phyloP scores from a whole-genome alignment of 2,329 filamentous ascomycete species.

The Didymellaceae sp. region DNA sequence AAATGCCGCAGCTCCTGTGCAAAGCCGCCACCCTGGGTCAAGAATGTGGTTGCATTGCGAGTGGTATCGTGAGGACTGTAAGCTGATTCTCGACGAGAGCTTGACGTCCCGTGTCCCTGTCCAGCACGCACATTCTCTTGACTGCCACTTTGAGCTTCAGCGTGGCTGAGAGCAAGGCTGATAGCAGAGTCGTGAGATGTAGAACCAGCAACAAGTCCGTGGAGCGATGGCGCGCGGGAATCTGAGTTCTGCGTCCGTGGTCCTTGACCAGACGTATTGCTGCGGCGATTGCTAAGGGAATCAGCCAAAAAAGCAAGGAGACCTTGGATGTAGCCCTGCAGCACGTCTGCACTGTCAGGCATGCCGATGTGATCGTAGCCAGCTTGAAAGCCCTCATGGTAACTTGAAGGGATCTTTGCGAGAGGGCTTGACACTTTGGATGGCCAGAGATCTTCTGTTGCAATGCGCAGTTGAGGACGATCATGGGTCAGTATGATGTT shows the following conservation, averaged over 20 bases:
- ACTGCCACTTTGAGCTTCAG: slow-evolving; percentile 14
- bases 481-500: slow-evolving; percentile 19
- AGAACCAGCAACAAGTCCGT: slow-evolving; percentile 32
- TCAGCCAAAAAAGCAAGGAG: slow-evolving; percentile 39
- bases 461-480: slow-evolving; percentile 25
- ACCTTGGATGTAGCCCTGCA: slow-evolving; percentile 45
- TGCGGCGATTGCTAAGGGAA: slow-evolving; percentile 29
- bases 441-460: slow-evolving; percentile 33
- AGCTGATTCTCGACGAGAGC: slow-evolving; percentile 21
- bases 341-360: slow-evolving; percentile 39
- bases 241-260: slow-evolving; percentile 16
- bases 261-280: slow-evolving; percentile 17
- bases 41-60: slow-evolving; percentile 17
- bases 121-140: slow-evolving; percentile 38
- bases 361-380: slow-evolving; percentile 46
- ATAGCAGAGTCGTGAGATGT: slow-evolving; percentile 39
- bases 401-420: slow-evolving; percentile 39
- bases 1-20: slow-evolving; percentile 22
- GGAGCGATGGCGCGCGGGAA: slow-evolving; percentile 34
- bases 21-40: slow-evolving; percentile 23
- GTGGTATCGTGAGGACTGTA: slow-evolving; percentile 21
- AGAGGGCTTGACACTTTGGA: slow-evolving; percentile 27
- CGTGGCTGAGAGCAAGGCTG: slow-evolving; percentile 34
- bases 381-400: slow-evolving; percentile 48
- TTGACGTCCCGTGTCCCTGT: slow-evolving; percentile 17